Evolutionary conservation across 176 grass and related monocot genomes (phyloP).

Genomic region (Aegilops bicornis): DNA sequence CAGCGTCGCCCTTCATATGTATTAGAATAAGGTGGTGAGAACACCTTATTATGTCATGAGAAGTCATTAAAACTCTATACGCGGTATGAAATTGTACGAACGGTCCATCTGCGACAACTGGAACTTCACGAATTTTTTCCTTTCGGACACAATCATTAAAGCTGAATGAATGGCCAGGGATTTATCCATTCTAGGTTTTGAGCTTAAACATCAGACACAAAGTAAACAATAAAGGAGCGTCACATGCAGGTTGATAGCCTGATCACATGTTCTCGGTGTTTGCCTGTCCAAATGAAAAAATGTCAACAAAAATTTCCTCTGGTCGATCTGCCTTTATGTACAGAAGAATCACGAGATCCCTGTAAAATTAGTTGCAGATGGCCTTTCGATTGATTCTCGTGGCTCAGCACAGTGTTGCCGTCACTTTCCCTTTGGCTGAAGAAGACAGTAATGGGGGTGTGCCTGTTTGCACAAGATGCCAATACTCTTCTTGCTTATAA

Average conservation of each 20-base stretch:
- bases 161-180: neutral
- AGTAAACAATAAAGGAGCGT: neutral
- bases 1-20: too few species aligned
- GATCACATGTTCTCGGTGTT: constrained; percentile 19
- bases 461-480: constrained; percentile 31
- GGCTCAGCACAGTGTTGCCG: constrained; percentile 24
- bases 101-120: neutral
- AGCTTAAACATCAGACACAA: neutral
- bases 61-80: neutral
- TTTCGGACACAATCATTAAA: neutral
- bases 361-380: constrained; percentile 43
- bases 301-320: neutral
- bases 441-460: constrained; percentile 8
- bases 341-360: constrained; percentile 63
- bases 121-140: neutral
- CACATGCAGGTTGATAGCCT: constrained; percentile 3
- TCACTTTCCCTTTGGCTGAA: constrained; percentile 30
- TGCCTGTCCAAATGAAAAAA: neutral
- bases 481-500: constrained; percentile 44
- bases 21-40: too few species aligned
- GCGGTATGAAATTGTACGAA: neutral
- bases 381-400: constrained; percentile 53
- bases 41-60: neutral
- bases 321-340: constrained; percentile 25
- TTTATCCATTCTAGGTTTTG: neutral